Evolutionary conservation across 768 basidiomycete species (phyloP).

Genomic region (Mycena maculata): DNA sequence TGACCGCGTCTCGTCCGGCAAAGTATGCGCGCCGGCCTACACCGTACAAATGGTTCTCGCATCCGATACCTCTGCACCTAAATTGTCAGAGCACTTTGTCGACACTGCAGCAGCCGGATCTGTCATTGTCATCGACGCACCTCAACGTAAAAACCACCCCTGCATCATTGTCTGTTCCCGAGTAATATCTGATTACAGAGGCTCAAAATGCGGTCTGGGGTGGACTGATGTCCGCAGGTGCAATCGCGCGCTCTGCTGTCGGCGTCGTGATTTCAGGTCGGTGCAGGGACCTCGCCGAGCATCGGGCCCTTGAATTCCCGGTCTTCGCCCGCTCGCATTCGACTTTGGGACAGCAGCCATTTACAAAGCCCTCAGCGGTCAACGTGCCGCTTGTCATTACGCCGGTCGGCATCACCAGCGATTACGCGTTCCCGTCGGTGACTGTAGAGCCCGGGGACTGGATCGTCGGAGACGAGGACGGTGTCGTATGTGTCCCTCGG

Average conservation of each 20-base stretch:
- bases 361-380: constrained; percentile 82
- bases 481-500: constrained; percentile 84
- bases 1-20: constrained; percentile 61
- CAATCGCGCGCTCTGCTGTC: constrained; percentile 72
- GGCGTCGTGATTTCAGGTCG: constrained; percentile 89
- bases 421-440: constrained; percentile 62
- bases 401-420: constrained; percentile 52
- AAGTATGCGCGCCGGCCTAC: constrained; percentile 82
- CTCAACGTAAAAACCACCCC: constrained; percentile 61
- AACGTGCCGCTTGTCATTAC: constrained; percentile 71
- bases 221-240: constrained; percentile 76
- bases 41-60: constrained; percentile 85
- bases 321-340: constrained; percentile 87
- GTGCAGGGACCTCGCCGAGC: constrained; percentile 87
- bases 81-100: constrained; percentile 79
- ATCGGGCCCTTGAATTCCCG: constrained; percentile 74
- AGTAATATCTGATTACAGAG: constrained; percentile 51
- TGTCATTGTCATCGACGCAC: constrained; percentile 81
- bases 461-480: constrained; percentile 90
- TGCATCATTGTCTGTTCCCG: neutral
- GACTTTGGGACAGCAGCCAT: constrained; percentile 87
- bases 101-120: constrained; percentile 76
- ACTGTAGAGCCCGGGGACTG: constrained; percentile 80
- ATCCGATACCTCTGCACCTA: constrained; percentile 70
- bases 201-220: constrained; percentile 91